Conservation (phyloP, 164 flowering plant species). For the Stephania yunnanensis region DNA sequence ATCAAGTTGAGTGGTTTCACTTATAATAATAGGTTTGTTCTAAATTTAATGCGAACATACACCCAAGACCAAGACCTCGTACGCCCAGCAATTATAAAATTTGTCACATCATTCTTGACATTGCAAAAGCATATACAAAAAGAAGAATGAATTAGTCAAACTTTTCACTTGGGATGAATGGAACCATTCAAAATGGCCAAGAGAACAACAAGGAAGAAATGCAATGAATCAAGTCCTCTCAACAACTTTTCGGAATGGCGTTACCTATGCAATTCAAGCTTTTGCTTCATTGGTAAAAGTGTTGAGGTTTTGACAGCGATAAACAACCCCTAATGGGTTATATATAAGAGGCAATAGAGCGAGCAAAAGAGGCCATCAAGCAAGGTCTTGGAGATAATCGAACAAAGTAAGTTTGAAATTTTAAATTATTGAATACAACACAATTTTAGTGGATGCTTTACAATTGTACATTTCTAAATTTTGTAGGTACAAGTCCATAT, state of each 20-base stretch:
- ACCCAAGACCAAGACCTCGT: background rate
- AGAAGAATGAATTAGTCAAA: background rate
- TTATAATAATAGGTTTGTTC: background rate
- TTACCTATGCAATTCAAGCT: background rate
- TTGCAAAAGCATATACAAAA: background rate
- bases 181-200: background rate
- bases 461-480: too few species aligned
- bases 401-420: too few species aligned
- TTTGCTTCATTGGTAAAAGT: background rate
- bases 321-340: too few species aligned
- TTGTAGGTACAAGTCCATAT: too few species aligned
- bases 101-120: background rate
- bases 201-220: background rate
- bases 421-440: too few species aligned
- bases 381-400: too few species aligned
- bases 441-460: too few species aligned
- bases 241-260: background rate
- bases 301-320: too few species aligned
- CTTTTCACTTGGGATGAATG: background rate
- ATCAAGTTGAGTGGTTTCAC: background rate
- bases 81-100: background rate
- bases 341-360: too few species aligned
- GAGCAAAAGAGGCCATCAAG: too few species aligned
- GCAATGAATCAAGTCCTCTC: background rate
- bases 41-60: background rate